These are phyloP conservation scores for Geranium incanum DNA, from an alignment of 441 rosid species.

Conservation along the genomic window DNA sequence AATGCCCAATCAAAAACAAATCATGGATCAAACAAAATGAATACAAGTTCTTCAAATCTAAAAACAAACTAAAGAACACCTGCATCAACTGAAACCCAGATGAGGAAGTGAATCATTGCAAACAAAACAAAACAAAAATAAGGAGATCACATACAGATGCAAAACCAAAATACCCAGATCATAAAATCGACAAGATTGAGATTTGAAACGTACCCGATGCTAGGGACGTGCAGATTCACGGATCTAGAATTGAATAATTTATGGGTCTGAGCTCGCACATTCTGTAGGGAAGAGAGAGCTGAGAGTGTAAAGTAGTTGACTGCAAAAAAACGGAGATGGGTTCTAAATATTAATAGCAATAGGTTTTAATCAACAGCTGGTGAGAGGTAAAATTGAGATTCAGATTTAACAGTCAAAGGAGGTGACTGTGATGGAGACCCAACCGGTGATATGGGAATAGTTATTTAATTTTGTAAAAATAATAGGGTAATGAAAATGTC, in stretches of 20 bases:
- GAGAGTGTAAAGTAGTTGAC: background rate
- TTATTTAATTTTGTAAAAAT: no score
- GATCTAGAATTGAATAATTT: background rate
- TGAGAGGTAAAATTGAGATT: background rate
- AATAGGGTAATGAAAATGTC: no score
- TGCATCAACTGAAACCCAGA: background rate
- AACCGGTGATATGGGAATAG: no score
- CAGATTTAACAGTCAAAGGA: background rate
- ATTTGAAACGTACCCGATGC: background rate
- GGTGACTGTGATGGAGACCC: background rate
- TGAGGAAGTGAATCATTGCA: background rate
- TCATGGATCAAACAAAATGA: background rate
- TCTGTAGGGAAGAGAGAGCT: background rate
- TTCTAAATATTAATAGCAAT: background rate
- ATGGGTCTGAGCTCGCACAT: background rate
- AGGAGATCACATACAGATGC: background rate
- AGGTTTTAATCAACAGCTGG: background rate
- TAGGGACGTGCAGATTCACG: background rate
- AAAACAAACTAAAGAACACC: background rate
- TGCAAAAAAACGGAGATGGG: background rate
- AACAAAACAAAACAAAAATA: background rate
- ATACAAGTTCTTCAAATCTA: background rate
- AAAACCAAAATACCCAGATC: background rate
- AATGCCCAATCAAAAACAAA: background rate
- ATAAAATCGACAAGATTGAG: background rate